A percentile compares a stretch with the other conserved stretches of the same genome.
phyloP scores from a whole-genome alignment of 2,329 filamentous ascomycete species.

The Thielaviopsis punctulata region DNA sequence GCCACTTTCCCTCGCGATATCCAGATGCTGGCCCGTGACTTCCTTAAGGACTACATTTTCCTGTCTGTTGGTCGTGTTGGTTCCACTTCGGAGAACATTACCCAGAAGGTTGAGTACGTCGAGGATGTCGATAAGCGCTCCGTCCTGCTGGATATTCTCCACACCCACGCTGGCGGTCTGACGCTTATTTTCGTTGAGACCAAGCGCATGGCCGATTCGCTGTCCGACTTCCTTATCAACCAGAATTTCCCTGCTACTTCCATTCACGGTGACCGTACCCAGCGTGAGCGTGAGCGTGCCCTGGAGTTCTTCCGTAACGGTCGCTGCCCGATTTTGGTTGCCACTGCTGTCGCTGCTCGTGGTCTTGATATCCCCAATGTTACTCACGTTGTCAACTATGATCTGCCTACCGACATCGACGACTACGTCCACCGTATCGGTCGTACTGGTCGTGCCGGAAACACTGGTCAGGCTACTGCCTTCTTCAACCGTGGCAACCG shows the following conservation, averaged over 20 bases:
- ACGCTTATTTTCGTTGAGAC: constrained; percentile 81
- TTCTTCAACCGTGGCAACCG: constrained; percentile 99
- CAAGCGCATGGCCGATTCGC: constrained; percentile 94
- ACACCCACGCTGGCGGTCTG: constrained; percentile 95
- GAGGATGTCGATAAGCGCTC: constrained; percentile 96
- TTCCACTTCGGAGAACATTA: constrained; percentile 93
- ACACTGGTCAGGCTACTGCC: constrained; percentile 89
- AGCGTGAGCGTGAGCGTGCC: constrained; percentile 99
- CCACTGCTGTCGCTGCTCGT: constrained; percentile 98
- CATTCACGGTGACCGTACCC: constrained; percentile 98
- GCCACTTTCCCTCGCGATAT: constrained; percentile 99
- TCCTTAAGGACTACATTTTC: constrained; percentile 91
- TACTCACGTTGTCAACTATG: constrained; percentile 99
- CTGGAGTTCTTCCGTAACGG: constrained; percentile 98
- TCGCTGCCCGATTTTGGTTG: constrained; percentile 99
- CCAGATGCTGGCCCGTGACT: constrained; percentile 75
- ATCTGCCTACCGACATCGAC: constrained; percentile 98
- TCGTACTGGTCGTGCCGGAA: constrained; percentile 88
- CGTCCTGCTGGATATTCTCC: constrained; percentile 89
- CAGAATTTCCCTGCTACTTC: constrained; percentile 96
- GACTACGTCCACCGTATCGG: constrained; percentile 97
- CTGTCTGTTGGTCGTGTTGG: constrained; percentile 98
- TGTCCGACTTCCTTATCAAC: constrained; percentile 90
- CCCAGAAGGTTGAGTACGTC: constrained; percentile 91
- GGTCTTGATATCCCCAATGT: constrained; percentile 99